Base-by-base conservation (phyloP, 345 rosid genomes). In the Geranium rotundifolium region DNA sequence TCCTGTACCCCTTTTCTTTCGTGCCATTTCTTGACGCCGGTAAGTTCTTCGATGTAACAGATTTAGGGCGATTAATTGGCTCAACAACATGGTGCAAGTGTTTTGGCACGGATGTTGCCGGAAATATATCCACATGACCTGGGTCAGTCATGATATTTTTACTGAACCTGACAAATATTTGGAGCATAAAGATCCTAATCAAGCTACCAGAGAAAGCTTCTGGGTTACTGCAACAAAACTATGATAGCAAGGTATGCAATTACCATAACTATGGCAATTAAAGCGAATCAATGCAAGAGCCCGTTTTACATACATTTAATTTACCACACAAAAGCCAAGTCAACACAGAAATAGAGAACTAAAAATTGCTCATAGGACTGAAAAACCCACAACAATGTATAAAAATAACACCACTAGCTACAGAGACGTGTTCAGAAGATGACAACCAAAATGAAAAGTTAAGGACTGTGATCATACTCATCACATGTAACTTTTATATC, bases 41-140 rank as follows among this genome's bases (percentile, higher is more conserved):
- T 17, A 79, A 69, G 71, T 80, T 76, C 39, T 59, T 70, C 17
- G 77, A 70, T 65, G 37, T 65, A 64, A 69, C 71, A 1, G 79
- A 76, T 66, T 75, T 68, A 49, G 68, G 67, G 17, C 67, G 76
- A 60, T 77, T 67, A 63, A 84, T 75, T 31, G 96, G 91, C 72
- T 70, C 78, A 67, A 82, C 72, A 54, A 84, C 81, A 86, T 80
- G 80, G 31, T 74, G 91, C 61, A 90, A 61, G 20, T 74, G 84
- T 75, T 80, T 82, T 60, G 99, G 99, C 69, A 87, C 72, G 55
- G 80, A 76, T 56, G 91, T 77, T 62, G 71, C 83, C 37, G 97
- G 97, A 76, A 79, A 89, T 64, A 90, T 74, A 75, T 93, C 95
- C 66, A 93, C 85, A 70, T 81, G 82, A 63, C 99, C 97, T 29